Conservation (phyloP, 163 green algal species). For the Prototheca cutis region DNA sequence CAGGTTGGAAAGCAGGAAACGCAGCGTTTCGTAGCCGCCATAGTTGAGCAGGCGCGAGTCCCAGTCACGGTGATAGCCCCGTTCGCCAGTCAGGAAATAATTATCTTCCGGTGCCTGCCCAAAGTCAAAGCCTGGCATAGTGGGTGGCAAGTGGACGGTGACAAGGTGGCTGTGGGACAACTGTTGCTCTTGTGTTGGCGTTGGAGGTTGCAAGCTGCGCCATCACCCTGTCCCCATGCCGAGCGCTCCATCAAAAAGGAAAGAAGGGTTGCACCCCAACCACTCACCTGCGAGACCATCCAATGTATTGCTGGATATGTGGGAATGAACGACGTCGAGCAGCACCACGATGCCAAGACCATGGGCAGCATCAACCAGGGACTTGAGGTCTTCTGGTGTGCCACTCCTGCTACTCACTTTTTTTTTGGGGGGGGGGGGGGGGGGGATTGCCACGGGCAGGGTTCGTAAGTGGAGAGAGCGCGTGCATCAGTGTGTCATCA, state of each 20-base stretch:
- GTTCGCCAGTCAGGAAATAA: slow-evolving; percentile 82
- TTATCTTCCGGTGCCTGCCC: slow-evolving; percentile 72
- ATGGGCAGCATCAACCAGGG: slow-evolving; percentile 85
- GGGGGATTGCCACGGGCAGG: too few relatives aligned
- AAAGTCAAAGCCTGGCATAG: slow-evolving; percentile 51
- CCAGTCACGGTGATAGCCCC: slow-evolving; percentile 93
- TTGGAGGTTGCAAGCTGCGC: too few relatives aligned
- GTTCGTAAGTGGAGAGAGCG: too few relatives aligned
- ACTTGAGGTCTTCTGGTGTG: slow-evolving; percentile 96
- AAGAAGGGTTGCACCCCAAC: too few relatives aligned
- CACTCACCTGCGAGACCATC: slow-evolving; percentile 14
- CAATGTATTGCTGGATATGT: slow-evolving; percentile 81
- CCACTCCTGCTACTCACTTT: slow-evolving; percentile 65
- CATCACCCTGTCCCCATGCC: too few relatives aligned
- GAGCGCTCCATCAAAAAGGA: too few relatives aligned
- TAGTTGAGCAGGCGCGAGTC: slow-evolving; percentile 92
- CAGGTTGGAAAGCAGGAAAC: slow-evolving; percentile 94
- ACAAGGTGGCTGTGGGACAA: background rate
- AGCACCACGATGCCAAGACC: slow-evolving; percentile 82
- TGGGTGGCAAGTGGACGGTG: slow-evolving; percentile 17
- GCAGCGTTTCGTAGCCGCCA: slow-evolving; percentile 85
- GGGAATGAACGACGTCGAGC: slow-evolving; percentile 92
- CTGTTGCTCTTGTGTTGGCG: too few relatives aligned
- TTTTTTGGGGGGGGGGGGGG: too few relatives aligned
- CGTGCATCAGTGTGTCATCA: too few relatives aligned